phyloP scores from a whole-genome alignment of 208 protist species.

The Leishmania arabica region DNA sequence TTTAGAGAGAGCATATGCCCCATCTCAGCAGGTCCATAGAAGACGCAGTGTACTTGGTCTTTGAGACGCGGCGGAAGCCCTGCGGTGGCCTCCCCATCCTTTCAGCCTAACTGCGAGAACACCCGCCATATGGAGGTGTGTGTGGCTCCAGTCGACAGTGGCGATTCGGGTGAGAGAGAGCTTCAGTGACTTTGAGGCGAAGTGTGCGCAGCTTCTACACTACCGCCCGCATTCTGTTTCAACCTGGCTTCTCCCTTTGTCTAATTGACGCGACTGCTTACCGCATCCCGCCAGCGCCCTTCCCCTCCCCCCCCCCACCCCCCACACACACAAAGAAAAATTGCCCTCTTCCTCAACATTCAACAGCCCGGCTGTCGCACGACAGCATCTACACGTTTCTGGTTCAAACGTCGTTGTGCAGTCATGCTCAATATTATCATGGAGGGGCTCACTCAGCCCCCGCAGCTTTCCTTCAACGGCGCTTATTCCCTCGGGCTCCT shows the following conservation, averaged over 20 bases:
- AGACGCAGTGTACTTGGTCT: neutral
- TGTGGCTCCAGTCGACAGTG: neutral
- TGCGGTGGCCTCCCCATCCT: neutral
- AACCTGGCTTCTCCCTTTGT: neutral
- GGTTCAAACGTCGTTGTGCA: neutral
- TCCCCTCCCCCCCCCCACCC: too few relatives aligned
- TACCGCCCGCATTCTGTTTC: conserved; percentile 3
- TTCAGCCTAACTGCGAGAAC: neutral
- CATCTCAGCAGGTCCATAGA: too few relatives aligned
- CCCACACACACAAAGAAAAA: too few relatives aligned
- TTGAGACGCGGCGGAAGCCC: too few relatives aligned
- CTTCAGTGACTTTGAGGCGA: neutral
- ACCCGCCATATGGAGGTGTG: neutral
- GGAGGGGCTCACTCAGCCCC: conserved; percentile 16
- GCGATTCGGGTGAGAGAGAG: neutral
- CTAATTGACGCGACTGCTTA: neutral
- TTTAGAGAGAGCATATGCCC: neutral
- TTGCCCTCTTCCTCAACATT: neutral
- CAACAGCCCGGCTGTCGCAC: neutral
- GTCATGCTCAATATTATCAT: conserved; percentile 2
- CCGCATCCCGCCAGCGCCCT: neutral
- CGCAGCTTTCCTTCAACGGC: neutral
- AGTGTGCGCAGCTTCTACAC: neutral
- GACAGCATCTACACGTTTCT: neutral
- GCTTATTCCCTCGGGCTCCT: conserved; percentile 1